These are phyloP conservation scores for Tillandsia fasciculata DNA, from an alignment of 176 grass and related monocot species.

Conservation along the genomic window DNA sequence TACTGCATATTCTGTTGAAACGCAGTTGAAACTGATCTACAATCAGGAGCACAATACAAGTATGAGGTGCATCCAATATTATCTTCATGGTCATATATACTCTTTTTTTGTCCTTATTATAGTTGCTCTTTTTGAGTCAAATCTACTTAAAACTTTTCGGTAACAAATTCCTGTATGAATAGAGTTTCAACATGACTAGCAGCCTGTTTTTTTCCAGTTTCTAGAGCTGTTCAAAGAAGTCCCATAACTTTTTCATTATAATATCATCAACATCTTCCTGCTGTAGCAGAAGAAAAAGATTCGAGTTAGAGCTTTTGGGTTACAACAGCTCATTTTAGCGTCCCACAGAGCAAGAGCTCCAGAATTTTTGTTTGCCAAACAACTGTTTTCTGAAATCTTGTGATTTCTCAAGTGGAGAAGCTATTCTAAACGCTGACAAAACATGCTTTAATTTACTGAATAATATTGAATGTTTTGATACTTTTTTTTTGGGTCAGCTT, in stretches of 20 bases:
- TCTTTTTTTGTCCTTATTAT: neutral
- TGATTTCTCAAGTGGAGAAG: neutral
- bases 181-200: too few species aligned
- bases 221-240: too few species aligned
- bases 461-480: neutral
- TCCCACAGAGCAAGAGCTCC: neutral
- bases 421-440: neutral
- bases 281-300: too few species aligned
- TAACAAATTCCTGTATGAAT: too few species aligned
- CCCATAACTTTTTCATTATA: too few species aligned
- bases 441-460: neutral
- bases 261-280: too few species aligned
- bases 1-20: slow-evolving; percentile 2
- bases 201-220: too few species aligned
- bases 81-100: slow-evolving; percentile 1
- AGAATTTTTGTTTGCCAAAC: neutral
- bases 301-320: too few species aligned
- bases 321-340: too few species aligned
- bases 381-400: too few species aligned
- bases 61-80: slow-evolving; percentile 62
- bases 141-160: neutral
- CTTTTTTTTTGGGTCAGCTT: slow-evolving; percentile 41
- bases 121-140: neutral
- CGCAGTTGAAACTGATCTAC: slow-evolving; percentile 92
- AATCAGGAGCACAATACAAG: slow-evolving; percentile 86